Evolutionary conservation across 257 asterid genomes (phyloP).

Genomic region (Datura wrightii): DNA sequence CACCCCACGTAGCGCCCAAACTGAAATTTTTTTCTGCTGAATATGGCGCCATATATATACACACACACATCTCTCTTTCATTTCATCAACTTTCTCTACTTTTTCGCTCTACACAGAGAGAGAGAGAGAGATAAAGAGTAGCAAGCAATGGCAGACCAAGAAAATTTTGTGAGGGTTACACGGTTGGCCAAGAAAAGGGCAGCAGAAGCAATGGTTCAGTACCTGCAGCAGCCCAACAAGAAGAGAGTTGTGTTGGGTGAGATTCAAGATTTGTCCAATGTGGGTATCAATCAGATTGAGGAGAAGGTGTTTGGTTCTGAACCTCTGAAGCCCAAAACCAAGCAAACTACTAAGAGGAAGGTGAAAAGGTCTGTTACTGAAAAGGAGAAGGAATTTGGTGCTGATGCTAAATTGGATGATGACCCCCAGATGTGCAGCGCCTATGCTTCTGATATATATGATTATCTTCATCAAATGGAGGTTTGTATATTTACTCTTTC

Average conservation of each 20-base stretch:
- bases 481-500: background rate
- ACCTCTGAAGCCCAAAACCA: background rate
- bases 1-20: background rate
- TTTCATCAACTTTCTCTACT: background rate
- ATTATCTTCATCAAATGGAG: constrained; percentile 40
- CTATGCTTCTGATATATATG: constrained; percentile 36
- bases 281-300: background rate
- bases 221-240: constrained; percentile 24
- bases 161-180: constrained; percentile 34
- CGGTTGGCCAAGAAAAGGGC: constrained; percentile 41
- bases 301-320: background rate
- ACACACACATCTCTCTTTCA: background rate
- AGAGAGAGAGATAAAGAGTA: background rate
- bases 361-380: background rate
- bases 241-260: constrained; percentile 41
- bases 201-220: constrained; percentile 35
- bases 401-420: background rate
- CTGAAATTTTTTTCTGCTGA: background rate
- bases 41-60: background rate
- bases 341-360: background rate
- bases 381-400: background rate
- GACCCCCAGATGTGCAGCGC: constrained; percentile 43
- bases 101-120: background rate
- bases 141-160: constrained; percentile 34
- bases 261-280: constrained; percentile 16